Evolutionary conservation across 2,329 filamentous ascomycete species (phyloP).

Genomic region (Torrubiellomyces zombiae): DNA sequence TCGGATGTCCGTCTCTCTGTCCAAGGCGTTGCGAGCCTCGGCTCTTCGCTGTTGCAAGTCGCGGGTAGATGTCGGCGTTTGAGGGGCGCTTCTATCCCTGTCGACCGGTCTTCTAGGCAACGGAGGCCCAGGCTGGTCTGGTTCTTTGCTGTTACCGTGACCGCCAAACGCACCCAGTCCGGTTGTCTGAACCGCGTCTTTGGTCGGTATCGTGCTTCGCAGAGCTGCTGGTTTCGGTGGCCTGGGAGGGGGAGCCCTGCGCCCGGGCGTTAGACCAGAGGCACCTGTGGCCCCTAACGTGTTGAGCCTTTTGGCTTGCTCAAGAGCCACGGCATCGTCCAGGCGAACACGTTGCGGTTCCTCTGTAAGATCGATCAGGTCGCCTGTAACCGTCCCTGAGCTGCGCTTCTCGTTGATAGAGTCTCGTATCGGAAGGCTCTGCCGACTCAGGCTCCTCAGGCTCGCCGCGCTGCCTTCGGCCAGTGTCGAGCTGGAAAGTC

Average conservation of each 20-base stretch:
- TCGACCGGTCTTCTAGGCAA: no score
- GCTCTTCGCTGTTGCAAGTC: no score
- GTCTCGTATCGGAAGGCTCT: conserved; percentile 9
- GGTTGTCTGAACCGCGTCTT: conserved; percentile 7
- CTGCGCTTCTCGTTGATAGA: conserved; percentile 10
- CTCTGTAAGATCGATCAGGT: conserved; percentile 43
- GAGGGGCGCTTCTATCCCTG: no score
- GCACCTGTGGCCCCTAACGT: conserved; percentile 10
- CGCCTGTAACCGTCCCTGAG: conserved; percentile 30
- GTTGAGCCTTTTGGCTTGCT: conserved; percentile 11
- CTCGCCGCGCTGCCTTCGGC: conserved; percentile 8
- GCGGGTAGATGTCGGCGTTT: no score
- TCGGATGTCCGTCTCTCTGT: no score
- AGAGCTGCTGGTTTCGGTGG: conserved; percentile 42
- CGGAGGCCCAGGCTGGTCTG: no score
- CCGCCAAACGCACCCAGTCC: neutral
- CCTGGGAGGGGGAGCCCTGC: conserved; percentile 31
- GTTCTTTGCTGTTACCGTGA: no score
- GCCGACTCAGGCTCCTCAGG: conserved; percentile 9
- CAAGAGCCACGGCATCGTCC: conserved; percentile 16
- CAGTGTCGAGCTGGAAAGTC: conserved; percentile 10
- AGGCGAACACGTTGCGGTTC: conserved; percentile 24
- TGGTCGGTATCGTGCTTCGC: conserved; percentile 27
- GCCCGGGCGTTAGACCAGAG: conserved; percentile 13
- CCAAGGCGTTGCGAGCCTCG: no score